Conservation (phyloP, 495 filamentous ascomycete species). For the Neurospora tetrasperma region DNA sequence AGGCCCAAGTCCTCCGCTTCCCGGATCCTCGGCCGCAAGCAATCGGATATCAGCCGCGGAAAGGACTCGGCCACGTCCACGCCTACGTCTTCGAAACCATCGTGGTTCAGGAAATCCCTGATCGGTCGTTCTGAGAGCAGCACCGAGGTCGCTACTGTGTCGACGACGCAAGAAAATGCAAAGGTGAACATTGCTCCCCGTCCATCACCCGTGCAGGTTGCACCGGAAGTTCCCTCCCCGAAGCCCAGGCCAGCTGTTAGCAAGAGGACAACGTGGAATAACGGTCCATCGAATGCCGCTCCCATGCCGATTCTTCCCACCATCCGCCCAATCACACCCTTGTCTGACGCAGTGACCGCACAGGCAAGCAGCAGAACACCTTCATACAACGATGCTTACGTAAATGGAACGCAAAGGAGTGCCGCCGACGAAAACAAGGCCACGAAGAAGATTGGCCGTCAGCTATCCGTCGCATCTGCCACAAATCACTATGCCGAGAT, state of each 20-base stretch:
- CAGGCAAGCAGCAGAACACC: constrained; percentile 53
- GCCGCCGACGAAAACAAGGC: constrained; percentile 51
- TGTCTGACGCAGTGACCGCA: constrained; percentile 85
- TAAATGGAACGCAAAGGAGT: constrained; percentile 17
- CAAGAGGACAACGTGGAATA: constrained; percentile 85
- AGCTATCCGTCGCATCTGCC: constrained; percentile 90
- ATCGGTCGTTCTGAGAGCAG: constrained; percentile 50
- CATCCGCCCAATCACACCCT: constrained; percentile 85
- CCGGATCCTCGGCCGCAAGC: constrained; percentile 73
- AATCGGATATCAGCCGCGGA: constrained; percentile 59
- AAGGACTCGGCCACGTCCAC: constrained; percentile 57
- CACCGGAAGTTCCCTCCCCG: constrained; percentile 33
- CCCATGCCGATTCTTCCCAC: constrained; percentile 98
- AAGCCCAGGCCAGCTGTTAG: constrained; percentile 51
- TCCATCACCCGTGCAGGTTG: constrained; percentile 49
- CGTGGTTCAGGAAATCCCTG: constrained; percentile 92
- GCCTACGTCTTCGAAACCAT: constrained; percentile 69
- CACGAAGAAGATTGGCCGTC: constrained; percentile 88
- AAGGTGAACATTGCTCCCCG: constrained; percentile 32
- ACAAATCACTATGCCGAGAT: constrained; percentile 80
- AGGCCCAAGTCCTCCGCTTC: constrained; percentile 86
- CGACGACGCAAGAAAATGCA: constrained; percentile 4
- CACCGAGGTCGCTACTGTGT: constrained; percentile 26
- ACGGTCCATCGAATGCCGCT: constrained; percentile 67
- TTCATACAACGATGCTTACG: constrained; percentile 38